phyloP scores from a whole-genome alignment of 768 basidiomycete genomes.

The Trametes elegans region DNA sequence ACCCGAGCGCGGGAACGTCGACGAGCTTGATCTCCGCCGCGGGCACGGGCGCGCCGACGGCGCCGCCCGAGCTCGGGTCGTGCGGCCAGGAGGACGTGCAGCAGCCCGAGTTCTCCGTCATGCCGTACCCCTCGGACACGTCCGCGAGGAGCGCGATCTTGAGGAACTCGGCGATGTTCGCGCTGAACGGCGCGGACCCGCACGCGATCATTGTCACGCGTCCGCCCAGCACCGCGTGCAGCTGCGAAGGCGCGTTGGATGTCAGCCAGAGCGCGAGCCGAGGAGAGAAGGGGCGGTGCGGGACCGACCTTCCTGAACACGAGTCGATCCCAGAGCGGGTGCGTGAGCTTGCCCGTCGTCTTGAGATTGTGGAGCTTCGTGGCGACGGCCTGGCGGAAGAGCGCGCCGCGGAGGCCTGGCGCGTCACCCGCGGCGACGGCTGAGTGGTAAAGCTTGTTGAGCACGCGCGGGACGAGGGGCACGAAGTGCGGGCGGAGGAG shows the following conservation, averaged over 20 bases:
- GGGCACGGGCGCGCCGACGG: slow-evolving; percentile 77
- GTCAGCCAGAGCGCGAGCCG: not conserved
- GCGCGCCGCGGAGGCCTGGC: slow-evolving; percentile 77
- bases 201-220: slow-evolving; percentile 61
- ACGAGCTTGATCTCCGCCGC: slow-evolving; percentile 81
- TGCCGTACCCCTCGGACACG: slow-evolving; percentile 81
- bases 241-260: slow-evolving; percentile 37
- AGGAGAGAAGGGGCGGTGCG: not conserved
- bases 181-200: slow-evolving; percentile 88
- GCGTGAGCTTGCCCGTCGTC: slow-evolving; percentile 66
- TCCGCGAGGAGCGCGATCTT: slow-evolving; percentile 79
- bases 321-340: slow-evolving; percentile 85
- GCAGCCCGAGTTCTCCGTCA: slow-evolving; percentile 82
- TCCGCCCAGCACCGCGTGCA: slow-evolving; percentile 85
- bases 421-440: slow-evolving; percentile 66
- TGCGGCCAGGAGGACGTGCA: slow-evolving; percentile 52
- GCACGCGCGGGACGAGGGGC: slow-evolving; percentile 83
- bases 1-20: slow-evolving; percentile 91
- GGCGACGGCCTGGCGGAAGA: slow-evolving; percentile 78
- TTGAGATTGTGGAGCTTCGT: slow-evolving; percentile 71
- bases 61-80: slow-evolving; percentile 69
- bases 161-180: slow-evolving; percentile 86
- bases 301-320: slow-evolving; percentile 89
- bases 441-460: slow-evolving; percentile 84
- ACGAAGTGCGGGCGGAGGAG: slow-evolving; percentile 81